Evolutionary conservation across 805 yeast species (phyloP).

Genomic region (Naumovozyma dairenensis): DNA sequence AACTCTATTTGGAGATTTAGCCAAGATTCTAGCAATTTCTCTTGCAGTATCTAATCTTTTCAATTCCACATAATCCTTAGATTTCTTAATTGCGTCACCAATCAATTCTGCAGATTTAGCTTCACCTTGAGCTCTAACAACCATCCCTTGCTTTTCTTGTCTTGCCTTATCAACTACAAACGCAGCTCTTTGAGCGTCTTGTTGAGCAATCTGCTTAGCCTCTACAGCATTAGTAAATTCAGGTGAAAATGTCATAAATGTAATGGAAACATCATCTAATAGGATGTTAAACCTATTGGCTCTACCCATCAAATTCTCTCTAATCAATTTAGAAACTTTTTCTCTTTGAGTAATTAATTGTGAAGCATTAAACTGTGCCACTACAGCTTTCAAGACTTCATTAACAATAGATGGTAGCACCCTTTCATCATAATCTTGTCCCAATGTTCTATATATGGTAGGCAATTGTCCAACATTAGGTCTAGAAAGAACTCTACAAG

Average conservation of each 20-base stretch:
- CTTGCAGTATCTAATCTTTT: slow-evolving; percentile 95
- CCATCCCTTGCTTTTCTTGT: slow-evolving; percentile 95
- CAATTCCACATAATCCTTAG: slow-evolving; percentile 90
- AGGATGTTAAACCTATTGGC: slow-evolving; percentile 80
- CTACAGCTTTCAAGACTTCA: slow-evolving; percentile 92
- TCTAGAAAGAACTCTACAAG: slow-evolving; percentile 93
- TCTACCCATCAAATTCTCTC: slow-evolving; percentile 84
- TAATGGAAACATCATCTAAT: slow-evolving; percentile 92
- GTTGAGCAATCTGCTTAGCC: slow-evolving; percentile 98
- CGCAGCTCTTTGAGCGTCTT: slow-evolving; percentile 98
- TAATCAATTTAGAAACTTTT: slow-evolving; percentile 80
- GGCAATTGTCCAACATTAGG: slow-evolving; percentile 78
- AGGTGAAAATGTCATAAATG: slow-evolving; percentile 95
- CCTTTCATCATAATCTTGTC: slow-evolving; percentile 91
- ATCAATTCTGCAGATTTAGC: slow-evolving; percentile 95
- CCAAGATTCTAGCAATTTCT: slow-evolving; percentile 81
- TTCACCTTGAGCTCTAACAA: slow-evolving; percentile 96
- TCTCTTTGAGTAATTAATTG: slow-evolving; percentile 99
- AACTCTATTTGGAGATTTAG: slow-evolving; percentile 84
- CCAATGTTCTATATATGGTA: slow-evolving; percentile 80
- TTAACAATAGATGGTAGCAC: slow-evolving; percentile 96
- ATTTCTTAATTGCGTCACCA: slow-evolving; percentile 97
- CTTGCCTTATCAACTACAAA: slow-evolving; percentile 93
- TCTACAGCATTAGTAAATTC: slow-evolving; percentile 97
- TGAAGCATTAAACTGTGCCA: slow-evolving; percentile 97